Conservation (phyloP, 257 asterid genomes). For the Datura wrightii region DNA sequence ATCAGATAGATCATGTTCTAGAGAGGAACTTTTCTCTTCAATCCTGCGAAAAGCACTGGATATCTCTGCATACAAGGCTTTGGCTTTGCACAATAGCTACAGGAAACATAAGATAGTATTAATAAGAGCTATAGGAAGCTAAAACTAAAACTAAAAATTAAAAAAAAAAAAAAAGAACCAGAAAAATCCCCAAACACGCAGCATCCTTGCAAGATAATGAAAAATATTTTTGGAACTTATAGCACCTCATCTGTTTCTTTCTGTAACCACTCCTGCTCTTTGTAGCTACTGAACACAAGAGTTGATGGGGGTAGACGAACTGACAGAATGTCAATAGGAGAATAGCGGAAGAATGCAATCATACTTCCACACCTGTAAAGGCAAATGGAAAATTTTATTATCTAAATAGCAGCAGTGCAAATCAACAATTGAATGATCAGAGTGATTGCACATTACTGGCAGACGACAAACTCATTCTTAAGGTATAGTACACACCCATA, state of each 20-base stretch:
- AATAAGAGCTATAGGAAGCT: not conserved
- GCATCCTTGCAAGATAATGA: not conserved
- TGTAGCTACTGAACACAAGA: slow-evolving; percentile 68
- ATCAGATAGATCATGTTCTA: slow-evolving; percentile 55
- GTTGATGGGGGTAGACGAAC: slow-evolving; percentile 80
- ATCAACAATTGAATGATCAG: slow-evolving; percentile 2
- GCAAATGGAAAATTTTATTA: slow-evolving; percentile 26
- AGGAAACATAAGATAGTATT: slow-evolving; percentile 34
- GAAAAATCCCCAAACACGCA: not conserved
- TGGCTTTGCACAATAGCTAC: slow-evolving; percentile 79
- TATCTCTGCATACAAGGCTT: slow-evolving; percentile 68
- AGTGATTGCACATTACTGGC: slow-evolving; percentile 12
- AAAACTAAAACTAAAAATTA: not conserved
- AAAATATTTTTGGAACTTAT: not conserved
- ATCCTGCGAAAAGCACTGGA: slow-evolving; percentile 58
- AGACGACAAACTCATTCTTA: slow-evolving; percentile 20
- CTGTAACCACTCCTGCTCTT: slow-evolving; percentile 68
- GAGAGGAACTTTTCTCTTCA: slow-evolving; percentile 54
- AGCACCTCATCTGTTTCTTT: slow-evolving; percentile 79
- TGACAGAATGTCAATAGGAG: slow-evolving; percentile 79
- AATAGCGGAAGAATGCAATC: slow-evolving; percentile 89
- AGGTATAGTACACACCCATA: slow-evolving; percentile 66
- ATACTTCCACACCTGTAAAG: slow-evolving; percentile 75
- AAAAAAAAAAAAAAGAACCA: not conserved
- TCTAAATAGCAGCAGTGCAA: not conserved